Percentiles rank a stretch among this genome's conserved stretches.
These are phyloP conservation scores for Aquanectria penicillioides DNA, from an alignment of 2,329 filamentous ascomycete species.

Conservation along the genomic window DNA sequence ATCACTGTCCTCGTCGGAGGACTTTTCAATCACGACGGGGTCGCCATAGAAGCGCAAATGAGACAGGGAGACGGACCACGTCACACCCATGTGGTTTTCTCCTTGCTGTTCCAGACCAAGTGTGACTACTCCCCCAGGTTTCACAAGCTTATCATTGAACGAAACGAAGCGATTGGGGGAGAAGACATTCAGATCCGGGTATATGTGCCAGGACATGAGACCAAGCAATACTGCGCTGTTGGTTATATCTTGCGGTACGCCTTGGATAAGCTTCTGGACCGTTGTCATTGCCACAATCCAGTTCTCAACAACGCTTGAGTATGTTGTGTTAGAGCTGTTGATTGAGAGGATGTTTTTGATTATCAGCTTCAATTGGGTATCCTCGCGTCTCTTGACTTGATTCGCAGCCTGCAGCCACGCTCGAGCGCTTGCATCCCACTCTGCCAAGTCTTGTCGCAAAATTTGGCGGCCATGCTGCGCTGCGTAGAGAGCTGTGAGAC, in stretches of 20 bases:
- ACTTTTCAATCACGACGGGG: neutral
- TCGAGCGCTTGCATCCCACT: no score
- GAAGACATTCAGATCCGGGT: neutral
- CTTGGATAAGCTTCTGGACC: neutral
- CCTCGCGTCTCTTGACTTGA: no score
- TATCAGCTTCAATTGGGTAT: no score
- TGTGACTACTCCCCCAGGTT: neutral
- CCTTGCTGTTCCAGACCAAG: neutral
- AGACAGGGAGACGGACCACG: neutral
- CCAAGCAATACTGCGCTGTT: neutral
- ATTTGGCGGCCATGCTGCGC: no score
- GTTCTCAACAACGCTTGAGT: no score
- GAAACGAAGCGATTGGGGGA: neutral
- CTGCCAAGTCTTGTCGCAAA: no score
- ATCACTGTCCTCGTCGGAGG: neutral
- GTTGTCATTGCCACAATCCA: no score
- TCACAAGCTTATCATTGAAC: neutral
- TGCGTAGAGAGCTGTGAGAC: no score
- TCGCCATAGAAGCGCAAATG: neutral
- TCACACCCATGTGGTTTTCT: neutral
- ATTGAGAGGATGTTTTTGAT: no score
- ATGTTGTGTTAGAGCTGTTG: no score
- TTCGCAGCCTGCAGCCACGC: no score
- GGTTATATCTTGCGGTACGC: neutral
- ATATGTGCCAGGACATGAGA: neutral